phyloP scores from a whole-genome alignment of 2,329 filamentous ascomycete genomes.

The Thelonectria blattea region DNA sequence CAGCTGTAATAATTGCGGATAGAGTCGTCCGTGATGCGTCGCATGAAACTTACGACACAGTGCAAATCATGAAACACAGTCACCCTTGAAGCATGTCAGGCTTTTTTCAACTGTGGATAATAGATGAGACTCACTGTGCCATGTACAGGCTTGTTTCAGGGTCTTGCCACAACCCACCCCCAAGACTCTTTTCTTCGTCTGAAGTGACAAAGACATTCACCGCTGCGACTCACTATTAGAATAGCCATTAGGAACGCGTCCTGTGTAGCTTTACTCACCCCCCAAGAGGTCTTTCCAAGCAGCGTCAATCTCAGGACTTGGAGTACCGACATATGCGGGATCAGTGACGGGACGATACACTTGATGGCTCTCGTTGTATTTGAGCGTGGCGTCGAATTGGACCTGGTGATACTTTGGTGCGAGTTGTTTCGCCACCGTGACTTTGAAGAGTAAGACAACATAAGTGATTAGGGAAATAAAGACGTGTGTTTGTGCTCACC shows the following conservation, averaged over 20 bases:
- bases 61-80: background rate
- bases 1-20: too few relatives aligned
- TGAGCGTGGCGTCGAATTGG: background rate
- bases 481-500: background rate
- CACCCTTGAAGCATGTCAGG: background rate
- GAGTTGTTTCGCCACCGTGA: background rate
- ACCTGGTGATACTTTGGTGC: background rate
- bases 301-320: background rate
- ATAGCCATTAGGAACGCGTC: background rate
- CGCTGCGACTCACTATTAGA: background rate
- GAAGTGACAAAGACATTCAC: background rate
- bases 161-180: background rate
- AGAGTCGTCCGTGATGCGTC: too few relatives aligned
- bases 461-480: too few relatives aligned
- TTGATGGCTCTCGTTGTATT: background rate
- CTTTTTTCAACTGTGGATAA: background rate
- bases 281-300: background rate
- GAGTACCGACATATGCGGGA: background rate
- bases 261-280: background rate
- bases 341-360: background rate
- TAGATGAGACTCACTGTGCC: background rate
- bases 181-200: background rate
- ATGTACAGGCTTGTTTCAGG: background rate
- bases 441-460: background rate
- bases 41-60: background rate